Base-by-base conservation (phyloP, 345 rosid genomes). In the Aurinia saxatilis region DNA sequence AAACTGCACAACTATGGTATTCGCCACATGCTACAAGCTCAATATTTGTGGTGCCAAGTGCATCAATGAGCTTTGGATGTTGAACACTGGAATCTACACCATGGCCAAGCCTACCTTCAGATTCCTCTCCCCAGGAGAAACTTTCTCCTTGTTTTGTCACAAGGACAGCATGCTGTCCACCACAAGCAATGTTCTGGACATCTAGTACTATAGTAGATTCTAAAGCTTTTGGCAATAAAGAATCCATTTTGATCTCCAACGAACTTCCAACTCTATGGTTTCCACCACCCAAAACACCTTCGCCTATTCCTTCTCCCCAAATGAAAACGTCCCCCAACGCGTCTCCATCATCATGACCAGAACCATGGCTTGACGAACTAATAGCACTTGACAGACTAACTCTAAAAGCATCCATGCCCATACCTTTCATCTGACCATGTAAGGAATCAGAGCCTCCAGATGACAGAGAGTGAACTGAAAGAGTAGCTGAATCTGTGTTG, bases 351-450 rank as follows among this genome's bases (percentile, higher is more conserved):
- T 77, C 84, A 47, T 62, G 73, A 42, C 63, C 65, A 76, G 84
- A 79, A 61, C 80, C 80, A 47, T 73, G 82, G 60, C 77, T 77
- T 23, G 81, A 77, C 15, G 81, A 77, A 57, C 85, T 76, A 41
- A 79, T 55, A 9, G 81, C 97, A 84, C 99, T 93, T 17, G 96
- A 93, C 56, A 93, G 76, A 78, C 99, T 90, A 69, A 93, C 97
- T 81, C 99, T 84, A 70, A 86, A 86, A 77, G 90, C 82, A 76
- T 93, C 99, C 83, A 81, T 65, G 18, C 70, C 61, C 82, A 79
- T 81, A 60, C 82, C 72, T 75, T 77, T 93, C 87, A 84, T 77
- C 54, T 87, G 93, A 66, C 90, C 83, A 79, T 85, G 90, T 59
- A 90, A 29, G 35, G 84, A 78, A 50, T 93, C 97, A 0, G 96